Conservation (phyloP, 208 protist genomes). For the Histomonas meleagridis region DNA sequence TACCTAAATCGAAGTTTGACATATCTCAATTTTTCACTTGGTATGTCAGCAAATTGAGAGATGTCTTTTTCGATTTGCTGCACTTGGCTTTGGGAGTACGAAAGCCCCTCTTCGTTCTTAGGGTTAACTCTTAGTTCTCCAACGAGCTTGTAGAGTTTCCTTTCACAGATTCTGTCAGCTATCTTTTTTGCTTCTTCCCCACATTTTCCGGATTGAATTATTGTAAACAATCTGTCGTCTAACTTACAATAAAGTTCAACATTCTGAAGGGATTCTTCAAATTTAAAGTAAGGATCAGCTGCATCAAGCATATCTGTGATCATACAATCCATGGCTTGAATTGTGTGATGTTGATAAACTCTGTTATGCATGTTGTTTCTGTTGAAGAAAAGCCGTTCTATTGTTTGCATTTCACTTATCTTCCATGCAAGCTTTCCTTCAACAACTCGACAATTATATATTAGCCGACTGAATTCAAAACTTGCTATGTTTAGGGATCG, state of each 20-base stretch:
- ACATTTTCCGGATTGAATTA: background rate
- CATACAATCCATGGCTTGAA: background rate
- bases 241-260: background rate
- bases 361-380: background rate
- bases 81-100: background rate
- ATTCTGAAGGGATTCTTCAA: background rate
- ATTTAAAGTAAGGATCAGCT: background rate
- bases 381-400: conserved; percentile 1
- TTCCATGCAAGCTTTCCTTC: background rate
- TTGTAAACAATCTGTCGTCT: background rate
- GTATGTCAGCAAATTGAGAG: background rate
- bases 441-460: background rate
- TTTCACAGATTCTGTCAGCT: background rate
- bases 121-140: background rate
- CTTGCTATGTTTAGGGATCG: background rate
- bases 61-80: background rate
- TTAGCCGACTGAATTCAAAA: background rate
- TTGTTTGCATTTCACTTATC: background rate
- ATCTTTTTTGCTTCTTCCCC: background rate
- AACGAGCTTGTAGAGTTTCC: background rate
- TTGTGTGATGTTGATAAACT: background rate
- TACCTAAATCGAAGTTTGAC: background rate
- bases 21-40: background rate
- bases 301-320: background rate
- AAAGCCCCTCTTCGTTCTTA: background rate